phyloP scores from a whole-genome alignment of 768 basidiomycete genomes.

The Thelephora aurantiotincta region DNA sequence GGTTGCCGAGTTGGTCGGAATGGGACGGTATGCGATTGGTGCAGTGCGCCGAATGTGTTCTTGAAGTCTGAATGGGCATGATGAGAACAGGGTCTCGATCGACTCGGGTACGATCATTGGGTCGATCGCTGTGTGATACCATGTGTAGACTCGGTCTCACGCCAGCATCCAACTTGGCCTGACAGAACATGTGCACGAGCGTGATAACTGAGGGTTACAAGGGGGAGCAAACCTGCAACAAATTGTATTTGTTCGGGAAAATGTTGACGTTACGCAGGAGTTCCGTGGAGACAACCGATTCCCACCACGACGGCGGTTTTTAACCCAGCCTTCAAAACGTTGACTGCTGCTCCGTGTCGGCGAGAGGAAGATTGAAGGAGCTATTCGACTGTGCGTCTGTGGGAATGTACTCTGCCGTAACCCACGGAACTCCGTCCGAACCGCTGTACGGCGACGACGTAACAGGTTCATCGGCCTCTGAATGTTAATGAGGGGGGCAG shows the following conservation, averaged over 20 bases:
- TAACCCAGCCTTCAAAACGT: conserved; percentile 67
- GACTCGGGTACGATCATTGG: conserved; percentile 38
- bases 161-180: conserved; percentile 68
- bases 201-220: not conserved
- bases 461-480: too few species aligned
- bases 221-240: conserved; percentile 39
- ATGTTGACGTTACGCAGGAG: conserved; percentile 63
- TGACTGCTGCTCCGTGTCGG: conserved; percentile 27
- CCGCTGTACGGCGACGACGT: too few species aligned
- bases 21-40: conserved; percentile 47
- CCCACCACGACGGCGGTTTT: conserved; percentile 80
- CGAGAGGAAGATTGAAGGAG: conserved; percentile 1
- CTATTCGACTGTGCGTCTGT: conserved; percentile 28
- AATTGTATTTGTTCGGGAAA: conserved; percentile 67
- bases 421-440: conserved; percentile 66
- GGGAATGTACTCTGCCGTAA: conserved; percentile 72
- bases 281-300: conserved; percentile 54
- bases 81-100: conserved; percentile 1
- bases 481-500: too few species aligned
- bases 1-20: too few species aligned
- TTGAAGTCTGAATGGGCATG: conserved; percentile 46
- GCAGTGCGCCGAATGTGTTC: conserved; percentile 56
- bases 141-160: conserved; percentile 59
- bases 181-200: conserved; percentile 1
- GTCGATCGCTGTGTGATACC: conserved; percentile 53